Conservation (phyloP, 345 rosid genomes). For the Gossypium sturtianum region DNA sequence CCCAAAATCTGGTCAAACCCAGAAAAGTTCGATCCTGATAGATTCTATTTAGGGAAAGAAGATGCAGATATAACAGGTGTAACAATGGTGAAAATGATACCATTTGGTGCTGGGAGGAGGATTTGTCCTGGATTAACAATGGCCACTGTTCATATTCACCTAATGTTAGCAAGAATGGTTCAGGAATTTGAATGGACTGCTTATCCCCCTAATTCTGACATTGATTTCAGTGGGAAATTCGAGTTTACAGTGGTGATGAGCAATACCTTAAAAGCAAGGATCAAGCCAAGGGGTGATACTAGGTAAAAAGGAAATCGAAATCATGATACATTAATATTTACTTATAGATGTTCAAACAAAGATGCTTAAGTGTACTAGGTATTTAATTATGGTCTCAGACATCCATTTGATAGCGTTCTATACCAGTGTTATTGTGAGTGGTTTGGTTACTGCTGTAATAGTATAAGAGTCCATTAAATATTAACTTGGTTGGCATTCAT, state of each 20-base stretch:
- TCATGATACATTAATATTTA: too few species aligned
- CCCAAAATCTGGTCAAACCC: conserved; percentile 66
- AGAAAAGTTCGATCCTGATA: conserved; percentile 59
- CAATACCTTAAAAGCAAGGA: conserved; percentile 48
- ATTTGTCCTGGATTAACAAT: conserved; percentile 76
- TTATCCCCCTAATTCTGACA: conserved; percentile 30
- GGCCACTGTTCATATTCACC: conserved; percentile 71
- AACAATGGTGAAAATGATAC: conserved; percentile 64
- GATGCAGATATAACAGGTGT: conserved; percentile 74
- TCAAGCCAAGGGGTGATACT: conserved; percentile 38
- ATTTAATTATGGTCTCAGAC: too few species aligned
- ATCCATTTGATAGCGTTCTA: too few species aligned
- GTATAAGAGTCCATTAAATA: too few species aligned
- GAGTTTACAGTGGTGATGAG: conserved; percentile 91
- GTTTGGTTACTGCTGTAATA: too few species aligned
- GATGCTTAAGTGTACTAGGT: too few species aligned
- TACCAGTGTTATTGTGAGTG: too few species aligned
- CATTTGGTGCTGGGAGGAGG: conserved; percentile 82
- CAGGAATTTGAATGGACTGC: conserved; percentile 82
- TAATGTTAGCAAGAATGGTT: conserved; percentile 85
- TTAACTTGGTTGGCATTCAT: too few species aligned
- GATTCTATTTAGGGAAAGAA: conserved; percentile 55
- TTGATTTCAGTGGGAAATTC: conserved; percentile 61
- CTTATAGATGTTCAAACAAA: too few species aligned
- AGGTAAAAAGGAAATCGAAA: neutral